phyloP scores from a whole-genome alignment of 441 rosid species.

The Arabidopsis hybrid region DNA sequence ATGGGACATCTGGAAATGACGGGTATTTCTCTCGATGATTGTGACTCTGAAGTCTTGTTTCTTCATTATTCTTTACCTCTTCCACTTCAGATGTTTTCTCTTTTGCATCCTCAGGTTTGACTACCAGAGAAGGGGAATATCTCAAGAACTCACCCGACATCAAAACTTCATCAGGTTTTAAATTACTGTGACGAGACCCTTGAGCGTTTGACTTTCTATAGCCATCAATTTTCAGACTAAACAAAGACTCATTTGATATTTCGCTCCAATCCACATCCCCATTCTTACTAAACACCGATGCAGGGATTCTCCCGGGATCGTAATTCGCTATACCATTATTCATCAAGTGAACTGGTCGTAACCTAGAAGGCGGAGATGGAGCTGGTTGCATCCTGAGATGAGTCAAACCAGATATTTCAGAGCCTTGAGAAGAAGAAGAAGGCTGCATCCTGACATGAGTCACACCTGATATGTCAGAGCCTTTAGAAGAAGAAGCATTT shows the following conservation, averaged over 20 bases:
- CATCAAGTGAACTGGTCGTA: slow-evolving; percentile 65
- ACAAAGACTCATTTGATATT: slow-evolving; percentile 76
- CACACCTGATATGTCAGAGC: slow-evolving; percentile 42
- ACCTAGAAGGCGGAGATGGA: slow-evolving; percentile 46
- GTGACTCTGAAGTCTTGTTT: slow-evolving; percentile 17
- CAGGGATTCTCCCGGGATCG: slow-evolving; percentile 64
- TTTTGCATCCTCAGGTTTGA: slow-evolving; percentile 29
- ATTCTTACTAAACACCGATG: slow-evolving; percentile 51
- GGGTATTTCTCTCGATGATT: slow-evolving; percentile 13
- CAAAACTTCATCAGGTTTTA: slow-evolving; percentile 40
- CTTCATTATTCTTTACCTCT: slow-evolving; percentile 36
- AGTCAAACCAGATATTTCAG: slow-evolving; percentile 41
- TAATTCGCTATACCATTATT: slow-evolving; percentile 45
- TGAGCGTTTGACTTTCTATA: slow-evolving; percentile 58
- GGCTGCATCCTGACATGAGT: slow-evolving; percentile 31
- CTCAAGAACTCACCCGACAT: slow-evolving; percentile 48
- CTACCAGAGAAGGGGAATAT: slow-evolving; percentile 40
- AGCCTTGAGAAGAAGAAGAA: background rate
- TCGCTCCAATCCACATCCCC: slow-evolving; percentile 62
- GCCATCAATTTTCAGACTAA: slow-evolving; percentile 67
- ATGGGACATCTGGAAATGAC: slow-evolving; percentile 14
- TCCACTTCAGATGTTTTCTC: slow-evolving; percentile 27
- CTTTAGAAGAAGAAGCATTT: slow-evolving; percentile 13
- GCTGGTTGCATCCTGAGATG: background rate
- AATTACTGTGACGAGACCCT: background rate